phyloP scores from a whole-genome alignment of 805 yeast genomes.

The Danielozyma ontarioensis region DNA sequence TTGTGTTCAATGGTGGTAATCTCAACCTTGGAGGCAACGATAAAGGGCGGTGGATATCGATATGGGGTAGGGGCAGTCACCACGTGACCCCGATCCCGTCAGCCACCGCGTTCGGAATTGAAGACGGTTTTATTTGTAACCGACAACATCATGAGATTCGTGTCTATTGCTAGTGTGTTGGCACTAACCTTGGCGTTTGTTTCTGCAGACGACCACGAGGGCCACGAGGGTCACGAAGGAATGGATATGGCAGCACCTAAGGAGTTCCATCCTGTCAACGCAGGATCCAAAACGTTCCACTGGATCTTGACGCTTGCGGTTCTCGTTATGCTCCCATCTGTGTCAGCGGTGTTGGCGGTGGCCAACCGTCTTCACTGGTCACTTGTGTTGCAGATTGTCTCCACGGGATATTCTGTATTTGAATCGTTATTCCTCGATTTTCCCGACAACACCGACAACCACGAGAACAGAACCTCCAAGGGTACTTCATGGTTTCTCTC shows the following conservation, averaged over 20 bases:
- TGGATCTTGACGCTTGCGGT: slow-evolving; percentile 52
- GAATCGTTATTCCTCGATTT: slow-evolving; percentile 57
- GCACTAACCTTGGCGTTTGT: too few species aligned
- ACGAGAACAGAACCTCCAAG: slow-evolving; percentile 62
- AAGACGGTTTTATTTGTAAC: too few species aligned
- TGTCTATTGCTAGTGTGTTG: too few species aligned
- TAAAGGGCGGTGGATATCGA: too few species aligned
- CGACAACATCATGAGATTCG: too few species aligned
- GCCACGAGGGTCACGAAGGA: slow-evolving; percentile 12
- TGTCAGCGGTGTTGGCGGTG: slow-evolving; percentile 49
- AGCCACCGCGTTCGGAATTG: too few species aligned
- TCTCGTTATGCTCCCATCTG: slow-evolving; percentile 51
- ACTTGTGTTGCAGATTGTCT: slow-evolving; percentile 40
- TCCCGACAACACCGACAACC: slow-evolving; percentile 55
- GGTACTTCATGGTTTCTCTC: slow-evolving; percentile 65
- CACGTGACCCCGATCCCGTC: too few species aligned
- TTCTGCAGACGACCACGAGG: too few species aligned
- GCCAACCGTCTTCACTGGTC: slow-evolving; percentile 47
- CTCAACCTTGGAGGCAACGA: too few species aligned
- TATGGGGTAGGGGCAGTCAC: too few species aligned
- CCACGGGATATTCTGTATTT: slow-evolving; percentile 46
- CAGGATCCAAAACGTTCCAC: slow-evolving; percentile 55
- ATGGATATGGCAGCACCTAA: slow-evolving; percentile 23
- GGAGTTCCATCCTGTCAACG: slow-evolving; percentile 42
- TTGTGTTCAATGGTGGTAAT: too few species aligned